Base-by-base conservation (phyloP, 208 protist species). In the Acanthamoeba royreba region DNA sequence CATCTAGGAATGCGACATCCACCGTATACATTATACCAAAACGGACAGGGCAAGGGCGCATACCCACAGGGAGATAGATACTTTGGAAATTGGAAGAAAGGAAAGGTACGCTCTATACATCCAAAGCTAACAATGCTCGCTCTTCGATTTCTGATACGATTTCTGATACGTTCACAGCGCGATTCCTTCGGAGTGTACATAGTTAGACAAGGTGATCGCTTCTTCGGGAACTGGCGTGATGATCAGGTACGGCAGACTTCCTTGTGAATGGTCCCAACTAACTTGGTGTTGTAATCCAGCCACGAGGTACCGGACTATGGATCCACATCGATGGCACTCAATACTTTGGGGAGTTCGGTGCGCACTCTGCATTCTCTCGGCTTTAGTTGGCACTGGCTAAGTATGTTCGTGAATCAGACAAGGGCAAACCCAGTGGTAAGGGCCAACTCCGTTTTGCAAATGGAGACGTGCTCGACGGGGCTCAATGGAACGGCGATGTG, bases 71-170 rank as follows among this genome's bases (percentile, higher is more conserved):
- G 83, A 28, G 83, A 90, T 31, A 9, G 53, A 17, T 90, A 90
- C 52, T 90, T 90, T 66, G 83, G 83, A 1, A 69, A 69, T 42
- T 90, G 83, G 83, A 90, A 69, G 53, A 90, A 90, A 52, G 83
- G 83, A 25, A 90, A 90, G 42, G 83, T 90, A 33, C 46, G 28
- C 46, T 17, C 9, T 19, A 4, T 61, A 28, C 61, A 25, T 11
- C 49, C 5, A 15, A 5, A n/a, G n/a, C n/a, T n/a, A n/a, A n/a
- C n/a, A 61, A 25, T 17, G 25, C 52, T 61, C 22, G 17, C 19
- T 61, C 52, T 61, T 61, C 17, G 17, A 28, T 28, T 61, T 61
- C 17, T 61, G 52, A 28, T 22, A 17, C 22, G 52, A 17, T 61
- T 17, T 28, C 17, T 22, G 25, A 61, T 61, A 61, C 22, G 17